Evolutionary conservation across 148 eudicot genomes (phyloP).

Genomic region (Nepenthes mirabilis): DNA sequence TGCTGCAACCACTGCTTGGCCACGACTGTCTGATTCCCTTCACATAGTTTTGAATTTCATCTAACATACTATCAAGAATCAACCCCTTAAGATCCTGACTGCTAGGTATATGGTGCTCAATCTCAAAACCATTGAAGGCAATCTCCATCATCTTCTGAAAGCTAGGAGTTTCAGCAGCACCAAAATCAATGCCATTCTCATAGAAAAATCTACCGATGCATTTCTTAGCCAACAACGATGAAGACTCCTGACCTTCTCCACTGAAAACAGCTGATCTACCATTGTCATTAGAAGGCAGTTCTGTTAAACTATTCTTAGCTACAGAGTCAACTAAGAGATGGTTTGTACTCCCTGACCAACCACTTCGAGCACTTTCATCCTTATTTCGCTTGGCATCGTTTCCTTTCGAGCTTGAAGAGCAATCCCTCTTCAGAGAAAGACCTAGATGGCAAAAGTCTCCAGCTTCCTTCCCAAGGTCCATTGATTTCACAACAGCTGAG

Average conservation of each 20-base stretch:
- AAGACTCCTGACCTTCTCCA: slow-evolving; percentile 11
- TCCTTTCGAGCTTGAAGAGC: slow-evolving; percentile 11
- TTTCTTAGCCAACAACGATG: slow-evolving; percentile 13
- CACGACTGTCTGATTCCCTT: slow-evolving; percentile 34
- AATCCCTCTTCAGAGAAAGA: slow-evolving; percentile 23
- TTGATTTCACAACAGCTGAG: slow-evolving; percentile 16
- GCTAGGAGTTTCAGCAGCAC: slow-evolving; percentile 26
- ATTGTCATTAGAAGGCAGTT: slow-evolving; percentile 1
- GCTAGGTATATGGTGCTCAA: slow-evolving; percentile 31
- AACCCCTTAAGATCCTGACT: slow-evolving; percentile 34
- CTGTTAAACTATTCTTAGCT: background rate
- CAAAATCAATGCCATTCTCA: slow-evolving; percentile 37
- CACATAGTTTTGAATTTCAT: slow-evolving; percentile 37
- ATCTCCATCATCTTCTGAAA: slow-evolving; percentile 32
- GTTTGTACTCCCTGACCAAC: slow-evolving; percentile 8
- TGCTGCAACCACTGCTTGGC: slow-evolving; percentile 57
- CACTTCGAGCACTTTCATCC: background rate
- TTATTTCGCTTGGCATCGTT: slow-evolving; percentile 5
- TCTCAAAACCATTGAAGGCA: slow-evolving; percentile 7
- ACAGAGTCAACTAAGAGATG: background rate
- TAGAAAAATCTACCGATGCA: slow-evolving; percentile 45
- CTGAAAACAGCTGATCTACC: slow-evolving; percentile 2
- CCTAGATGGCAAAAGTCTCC: slow-evolving; percentile 13
- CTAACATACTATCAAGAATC: slow-evolving; percentile 37
- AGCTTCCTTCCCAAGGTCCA: slow-evolving; percentile 24